phyloP scores from a whole-genome alignment of 139 green algal species.

The Micractinium sp. region DNA sequence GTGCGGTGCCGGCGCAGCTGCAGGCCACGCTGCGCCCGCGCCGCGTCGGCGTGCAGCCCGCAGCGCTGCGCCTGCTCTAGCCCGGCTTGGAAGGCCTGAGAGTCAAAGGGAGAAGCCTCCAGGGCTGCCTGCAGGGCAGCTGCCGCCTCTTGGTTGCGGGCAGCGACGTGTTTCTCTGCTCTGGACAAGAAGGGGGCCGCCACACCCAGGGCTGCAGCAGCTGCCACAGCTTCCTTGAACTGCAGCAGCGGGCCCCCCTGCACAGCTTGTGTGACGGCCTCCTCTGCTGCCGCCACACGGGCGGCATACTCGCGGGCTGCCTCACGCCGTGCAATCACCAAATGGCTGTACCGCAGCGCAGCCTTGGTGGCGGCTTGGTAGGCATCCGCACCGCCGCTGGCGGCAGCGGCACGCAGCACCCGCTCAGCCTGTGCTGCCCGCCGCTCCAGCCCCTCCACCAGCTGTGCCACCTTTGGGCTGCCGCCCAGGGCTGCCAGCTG shows the following conservation, averaged over 20 bases:
- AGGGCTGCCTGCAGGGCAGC: background rate
- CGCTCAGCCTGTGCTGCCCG: background rate
- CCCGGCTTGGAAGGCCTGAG: background rate
- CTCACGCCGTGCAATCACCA: background rate
- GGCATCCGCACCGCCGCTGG: background rate
- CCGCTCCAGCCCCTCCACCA: slow-evolving; percentile 7
- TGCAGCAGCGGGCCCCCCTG: background rate
- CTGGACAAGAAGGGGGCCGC: background rate
- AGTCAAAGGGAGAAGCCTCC: background rate
- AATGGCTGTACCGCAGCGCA: background rate
- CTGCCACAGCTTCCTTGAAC: slow-evolving; percentile 9
- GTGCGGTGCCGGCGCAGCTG: background rate
- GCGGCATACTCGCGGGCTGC: background rate
- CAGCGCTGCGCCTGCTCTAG: background rate
- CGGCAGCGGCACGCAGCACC: background rate
- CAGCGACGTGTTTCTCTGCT: background rate
- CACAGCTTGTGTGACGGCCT: background rate
- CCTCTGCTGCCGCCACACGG: background rate
- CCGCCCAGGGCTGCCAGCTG: background rate
- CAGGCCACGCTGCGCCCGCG: slow-evolving; percentile 14
- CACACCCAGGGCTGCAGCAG: slow-evolving; percentile 1
- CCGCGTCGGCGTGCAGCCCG: slow-evolving; percentile 19
- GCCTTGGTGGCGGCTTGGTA: background rate
- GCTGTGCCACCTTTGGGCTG: background rate
- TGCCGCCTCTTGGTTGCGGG: background rate